Evolutionary conservation across 2,329 filamentous ascomycete species (phyloP).

Genomic region (Epichloe typhina): DNA sequence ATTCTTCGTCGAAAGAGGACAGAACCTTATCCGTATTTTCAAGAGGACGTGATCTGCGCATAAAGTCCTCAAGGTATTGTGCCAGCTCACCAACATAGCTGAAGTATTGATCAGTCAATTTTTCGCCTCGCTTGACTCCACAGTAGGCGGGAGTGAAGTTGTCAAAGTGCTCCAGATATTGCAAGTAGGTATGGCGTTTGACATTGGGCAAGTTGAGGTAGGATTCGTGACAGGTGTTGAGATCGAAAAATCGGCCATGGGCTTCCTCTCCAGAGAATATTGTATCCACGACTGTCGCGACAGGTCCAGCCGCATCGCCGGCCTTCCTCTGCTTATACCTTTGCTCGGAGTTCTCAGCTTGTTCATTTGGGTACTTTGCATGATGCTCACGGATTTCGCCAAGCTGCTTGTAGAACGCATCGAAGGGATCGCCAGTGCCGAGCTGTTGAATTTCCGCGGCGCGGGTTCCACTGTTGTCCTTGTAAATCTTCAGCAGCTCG

Average conservation of each 20-base stretch:
- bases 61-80: constrained; percentile 76
- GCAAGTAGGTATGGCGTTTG: constrained; percentile 76
- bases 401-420: constrained; percentile 81
- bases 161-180: constrained; percentile 89
- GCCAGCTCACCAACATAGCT: constrained; percentile 71
- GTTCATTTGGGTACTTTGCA: constrained; percentile 81
- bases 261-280: constrained; percentile 95
- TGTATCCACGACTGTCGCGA: constrained; percentile 62
- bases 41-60: constrained; percentile 70
- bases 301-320: constrained; percentile 49
- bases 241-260: constrained; percentile 83
- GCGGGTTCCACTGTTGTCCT: constrained; percentile 58
- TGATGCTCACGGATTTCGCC: constrained; percentile 77
- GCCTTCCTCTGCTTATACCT: constrained; percentile 65
- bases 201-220: constrained; percentile 83
- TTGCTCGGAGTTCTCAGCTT: constrained; percentile 86
- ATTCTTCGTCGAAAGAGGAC: constrained; percentile 65
- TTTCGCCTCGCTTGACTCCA: constrained; percentile 66
- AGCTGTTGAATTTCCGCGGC: constrained; percentile 74
- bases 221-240: constrained; percentile 71
- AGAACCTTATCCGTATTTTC: constrained; percentile 77
- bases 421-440: constrained; percentile 73
- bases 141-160: constrained; percentile 63
- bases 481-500: constrained; percentile 71
- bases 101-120: constrained; percentile 87